Evolutionary conservation across 805 yeast species (phyloP), one percentile per base, ranked within the genome.

Genomic region (Priceomyces haplophilus): DNA sequence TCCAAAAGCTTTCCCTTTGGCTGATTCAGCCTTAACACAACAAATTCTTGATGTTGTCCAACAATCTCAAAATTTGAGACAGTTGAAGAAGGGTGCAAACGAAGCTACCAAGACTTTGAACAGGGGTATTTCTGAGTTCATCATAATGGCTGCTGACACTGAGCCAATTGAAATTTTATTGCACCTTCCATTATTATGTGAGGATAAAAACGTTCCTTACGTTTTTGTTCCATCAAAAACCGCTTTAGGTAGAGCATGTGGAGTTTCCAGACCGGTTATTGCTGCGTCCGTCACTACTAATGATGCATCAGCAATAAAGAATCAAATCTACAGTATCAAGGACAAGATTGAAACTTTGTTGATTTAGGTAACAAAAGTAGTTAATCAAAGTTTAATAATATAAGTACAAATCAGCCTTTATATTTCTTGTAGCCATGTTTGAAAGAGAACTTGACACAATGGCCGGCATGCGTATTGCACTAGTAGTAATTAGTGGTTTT

Each of bases 221-320:
- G 98, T 93, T 52, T 93, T 93, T 57, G 98, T 93, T 54, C 97
- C 99, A 56, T 89, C 97, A 58, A 91, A 93, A 80, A 83, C 93
- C 64, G 99, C 99, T 51, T 79, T 93, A 61, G 99, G 99, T 71
- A 88, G 99, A 79, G 98, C 99, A 61, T 93, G 99, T 78, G 99
- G 99, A 76, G 99, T 93, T 51, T 88, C 98, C 44, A 87, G 99
- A 81, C 97, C 98, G 55, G 99, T 93, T 48, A 91, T 93, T 67
- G 96, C 99, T 65, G 97, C 97, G 52, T 85, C 96, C 51, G 93
- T 93, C 66, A 93, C 99, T 67, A 82, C 98, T 55, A 93, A 93
- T 76, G 99, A 93, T 65, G 96, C 97, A 61, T 89, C 97, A 58
- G 86, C 96, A 62, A 87, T 93, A 77, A 89, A 89, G 81, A 88